Evolutionary conservation across 2,329 filamentous ascomycete genomes (phyloP), one percentile per base, ranked within the genome.

Genomic region (Monosporascus sp.): DNA sequence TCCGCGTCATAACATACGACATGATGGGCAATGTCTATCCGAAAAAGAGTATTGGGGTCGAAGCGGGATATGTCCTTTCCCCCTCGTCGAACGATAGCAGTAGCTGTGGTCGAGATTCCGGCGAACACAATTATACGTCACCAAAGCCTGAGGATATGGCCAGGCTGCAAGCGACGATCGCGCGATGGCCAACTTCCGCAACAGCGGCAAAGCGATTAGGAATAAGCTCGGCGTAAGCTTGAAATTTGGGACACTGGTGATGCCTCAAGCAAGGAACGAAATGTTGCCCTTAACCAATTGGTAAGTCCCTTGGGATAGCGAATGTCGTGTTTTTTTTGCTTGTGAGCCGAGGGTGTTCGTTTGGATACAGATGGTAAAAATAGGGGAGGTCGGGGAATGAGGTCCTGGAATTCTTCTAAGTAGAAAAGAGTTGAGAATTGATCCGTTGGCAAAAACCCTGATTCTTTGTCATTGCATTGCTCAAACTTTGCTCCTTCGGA

Each of bases 1-100:
- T 24, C 9, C 22, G 44, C n/a, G 31, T 20, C 15, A 38, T 37
- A 41, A 50, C 47, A 31, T 41, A 52, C 50, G 50, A 51, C 50
- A 52, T 51, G 47, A n/a, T 27, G 34, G 48, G 51, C 39, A 37
- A 27, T 48, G 3, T n/a, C 20, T 37, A 17, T 48, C n/a, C 9
- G 31, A n/a, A 47, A 47, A 27, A 34, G 31, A 14, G 31, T 9
- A 48, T 22, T 22, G 14, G 8, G 18, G 11, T 36, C 9, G 20
- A 38, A 18, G 18, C 31, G 25, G 47, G 15, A 11, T 27, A 9
- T 25, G 17, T 48, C 22, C 9, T 36, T 11, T 22, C 47, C 36
- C 38, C 31, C 18, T 22, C 11, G 27, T n/a, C 31, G 18, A 15
- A 15, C 6, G 42, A 11, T 25, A 22, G 42, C 31, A 34, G 11